phyloP scores from a whole-genome alignment of 1,284 basidiomycete genomes.

The Irpex lacteus region DNA sequence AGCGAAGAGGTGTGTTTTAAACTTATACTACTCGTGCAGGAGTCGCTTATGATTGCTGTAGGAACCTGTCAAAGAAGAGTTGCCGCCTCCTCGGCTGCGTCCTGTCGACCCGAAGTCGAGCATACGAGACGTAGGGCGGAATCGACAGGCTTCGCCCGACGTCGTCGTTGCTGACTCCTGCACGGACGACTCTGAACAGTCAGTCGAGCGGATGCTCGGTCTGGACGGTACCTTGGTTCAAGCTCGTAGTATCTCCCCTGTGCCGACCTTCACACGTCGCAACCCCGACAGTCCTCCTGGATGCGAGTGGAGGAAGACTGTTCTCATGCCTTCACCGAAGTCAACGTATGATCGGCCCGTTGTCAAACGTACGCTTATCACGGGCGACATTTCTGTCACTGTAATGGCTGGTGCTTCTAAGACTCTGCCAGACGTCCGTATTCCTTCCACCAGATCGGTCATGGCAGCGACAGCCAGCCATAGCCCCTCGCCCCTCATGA shows the following conservation, averaged over 20 bases:
- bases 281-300: slow-evolving; percentile 27
- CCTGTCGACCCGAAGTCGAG: background rate
- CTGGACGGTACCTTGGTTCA: slow-evolving; percentile 9
- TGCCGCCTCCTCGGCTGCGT: background rate
- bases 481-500: background rate
- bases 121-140: background rate
- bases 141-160: slow-evolving; percentile 4
- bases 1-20: slow-evolving; percentile 5
- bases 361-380: slow-evolving; percentile 14
- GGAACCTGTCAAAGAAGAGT: background rate
- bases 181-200: slow-evolving; percentile 25
- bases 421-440: slow-evolving; percentile 14
- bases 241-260: slow-evolving; percentile 7
- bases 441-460: slow-evolving; percentile 28
- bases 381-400: slow-evolving; percentile 22
- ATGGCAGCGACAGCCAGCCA: slow-evolving; percentile 27
- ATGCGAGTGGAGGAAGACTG: slow-evolving; percentile 39
- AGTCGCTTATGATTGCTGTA: background rate
- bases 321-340: slow-evolving; percentile 28
- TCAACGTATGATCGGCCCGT: background rate
- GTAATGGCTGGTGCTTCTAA: background rate
- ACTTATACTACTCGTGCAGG: background rate
- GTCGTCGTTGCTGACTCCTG: slow-evolving; percentile 17
- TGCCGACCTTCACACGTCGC: slow-evolving; percentile 6
- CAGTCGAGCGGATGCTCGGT: slow-evolving; percentile 27